A percentile compares a stretch with the other conserved stretches of the same genome.
These are phyloP conservation scores for Tuber calosporum DNA, from an alignment of 495 filamentous ascomycete genomes.

Conservation along the genomic window DNA sequence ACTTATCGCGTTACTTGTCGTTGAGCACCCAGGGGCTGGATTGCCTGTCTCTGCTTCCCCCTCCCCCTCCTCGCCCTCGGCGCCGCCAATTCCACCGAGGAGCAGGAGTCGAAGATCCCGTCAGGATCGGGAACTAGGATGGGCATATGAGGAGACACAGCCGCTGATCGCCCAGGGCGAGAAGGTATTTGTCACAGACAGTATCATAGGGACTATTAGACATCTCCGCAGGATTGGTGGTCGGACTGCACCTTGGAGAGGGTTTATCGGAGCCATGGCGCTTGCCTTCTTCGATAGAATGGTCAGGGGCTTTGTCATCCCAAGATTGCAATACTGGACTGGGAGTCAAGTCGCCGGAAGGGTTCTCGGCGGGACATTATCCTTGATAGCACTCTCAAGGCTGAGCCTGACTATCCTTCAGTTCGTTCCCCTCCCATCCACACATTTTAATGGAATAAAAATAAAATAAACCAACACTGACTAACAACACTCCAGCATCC, in stretches of 20 bases:
- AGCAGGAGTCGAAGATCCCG: not conserved
- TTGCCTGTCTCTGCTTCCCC: not conserved
- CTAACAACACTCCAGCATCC: not conserved
- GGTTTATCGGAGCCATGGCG: not conserved
- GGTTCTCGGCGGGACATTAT: not conserved
- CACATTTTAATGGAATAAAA: not conserved
- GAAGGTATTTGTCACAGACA: not conserved
- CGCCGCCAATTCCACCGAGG: not conserved
- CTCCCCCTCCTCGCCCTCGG: not conserved
- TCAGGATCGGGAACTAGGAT: not conserved
- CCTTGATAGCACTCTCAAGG: not conserved
- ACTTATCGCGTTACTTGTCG: not conserved
- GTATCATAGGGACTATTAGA: not conserved
- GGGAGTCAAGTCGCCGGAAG: not conserved
- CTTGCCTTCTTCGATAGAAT: not conserved
- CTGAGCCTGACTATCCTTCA: not conserved
- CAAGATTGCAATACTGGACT: not conserved
- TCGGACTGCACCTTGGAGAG: not conserved
- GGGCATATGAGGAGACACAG: not conserved
- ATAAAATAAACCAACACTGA: not conserved
- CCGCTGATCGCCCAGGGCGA: not conserved
- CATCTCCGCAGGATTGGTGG: not conserved
- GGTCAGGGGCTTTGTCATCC: not conserved
- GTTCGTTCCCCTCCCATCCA: not conserved
- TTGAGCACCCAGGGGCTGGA: not conserved